A percentile compares a stretch with the other conserved stretches of the same genome.
phyloP scores from a whole-genome alignment of 257 asterid genomes.

The Ilex asprella region DNA sequence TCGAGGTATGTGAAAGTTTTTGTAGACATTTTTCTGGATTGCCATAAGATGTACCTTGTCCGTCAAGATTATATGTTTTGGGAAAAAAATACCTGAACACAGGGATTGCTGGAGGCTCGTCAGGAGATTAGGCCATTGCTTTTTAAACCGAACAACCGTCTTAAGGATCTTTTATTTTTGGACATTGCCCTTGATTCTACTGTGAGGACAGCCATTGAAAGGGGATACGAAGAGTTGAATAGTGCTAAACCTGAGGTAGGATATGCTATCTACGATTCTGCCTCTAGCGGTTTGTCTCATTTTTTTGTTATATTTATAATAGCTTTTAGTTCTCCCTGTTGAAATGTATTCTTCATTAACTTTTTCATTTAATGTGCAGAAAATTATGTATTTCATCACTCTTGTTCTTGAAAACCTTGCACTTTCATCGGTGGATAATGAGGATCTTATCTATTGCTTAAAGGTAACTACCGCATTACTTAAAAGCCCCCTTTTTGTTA shows the following conservation, averaged over 20 bases:
- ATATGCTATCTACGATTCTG: neutral
- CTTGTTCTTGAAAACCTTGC: conserved; percentile 86
- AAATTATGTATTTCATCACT: conserved; percentile 83
- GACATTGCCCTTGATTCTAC: conserved; percentile 96
- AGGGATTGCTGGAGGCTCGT: conserved; percentile 98
- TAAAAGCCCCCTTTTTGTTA: too few species aligned
- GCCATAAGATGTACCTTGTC: too few species aligned
- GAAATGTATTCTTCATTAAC: conserved; percentile 11
- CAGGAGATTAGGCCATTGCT: conserved; percentile 92
- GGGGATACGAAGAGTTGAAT: conserved; percentile 86
- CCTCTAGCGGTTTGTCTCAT: neutral
- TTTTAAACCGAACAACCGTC: conserved; percentile 64
- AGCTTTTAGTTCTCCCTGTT: neutral
- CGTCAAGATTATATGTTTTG: neutral
- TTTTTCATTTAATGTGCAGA: conserved; percentile 44
- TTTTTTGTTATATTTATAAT: neutral
- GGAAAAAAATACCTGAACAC: conserved; percentile 8
- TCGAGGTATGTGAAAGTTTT: conserved; percentile 59
- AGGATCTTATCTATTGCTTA: conserved; percentile 84
- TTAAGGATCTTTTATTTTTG: conserved; percentile 85
- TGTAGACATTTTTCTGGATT: neutral
- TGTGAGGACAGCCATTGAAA: conserved; percentile 92
- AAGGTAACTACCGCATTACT: conserved; percentile 48
- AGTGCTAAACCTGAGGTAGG: conserved; percentile 79
- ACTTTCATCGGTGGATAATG: conserved; percentile 78